Conservation (phyloP, 805 yeast genomes). For the Schwanniomyces pseudopolymorphus region DNA sequence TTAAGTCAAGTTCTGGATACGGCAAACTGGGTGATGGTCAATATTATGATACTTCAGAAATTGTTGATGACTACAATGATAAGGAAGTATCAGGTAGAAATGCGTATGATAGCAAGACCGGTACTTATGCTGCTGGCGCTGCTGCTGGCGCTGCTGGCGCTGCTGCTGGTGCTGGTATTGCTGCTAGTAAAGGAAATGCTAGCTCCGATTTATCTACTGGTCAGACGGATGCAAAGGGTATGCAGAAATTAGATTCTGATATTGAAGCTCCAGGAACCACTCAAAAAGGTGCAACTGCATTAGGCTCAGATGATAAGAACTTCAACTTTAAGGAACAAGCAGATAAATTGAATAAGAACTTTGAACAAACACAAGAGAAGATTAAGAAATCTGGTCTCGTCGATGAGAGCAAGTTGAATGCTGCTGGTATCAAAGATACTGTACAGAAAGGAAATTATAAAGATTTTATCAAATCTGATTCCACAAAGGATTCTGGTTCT, state of each 20-base stretch:
- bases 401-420: background rate
- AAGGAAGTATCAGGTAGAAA: no score
- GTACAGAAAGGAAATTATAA: background rate
- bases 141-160: no score
- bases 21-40: background rate
- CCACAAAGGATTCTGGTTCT: background rate
- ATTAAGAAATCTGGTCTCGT: slow-evolving; percentile 11
- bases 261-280: background rate
- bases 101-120: no score
- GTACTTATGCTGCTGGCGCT: no score
- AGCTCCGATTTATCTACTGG: no score
- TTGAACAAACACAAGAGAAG: slow-evolving; percentile 24
- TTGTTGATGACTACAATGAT: background rate
- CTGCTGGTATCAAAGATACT: background rate
- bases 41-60: background rate
- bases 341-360: slow-evolving; percentile 21
- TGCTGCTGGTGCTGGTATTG: no score
- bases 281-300: background rate
- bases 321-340: slow-evolving; percentile 23
- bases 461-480: background rate
- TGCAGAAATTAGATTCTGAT: no score
- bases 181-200: no score
- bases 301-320: slow-evolving; percentile 12
- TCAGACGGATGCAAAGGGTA: no score
- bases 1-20: background rate